Base-by-base conservation (phyloP, 352 stramenopile species). In the Globisporangium camurandrum region DNA sequence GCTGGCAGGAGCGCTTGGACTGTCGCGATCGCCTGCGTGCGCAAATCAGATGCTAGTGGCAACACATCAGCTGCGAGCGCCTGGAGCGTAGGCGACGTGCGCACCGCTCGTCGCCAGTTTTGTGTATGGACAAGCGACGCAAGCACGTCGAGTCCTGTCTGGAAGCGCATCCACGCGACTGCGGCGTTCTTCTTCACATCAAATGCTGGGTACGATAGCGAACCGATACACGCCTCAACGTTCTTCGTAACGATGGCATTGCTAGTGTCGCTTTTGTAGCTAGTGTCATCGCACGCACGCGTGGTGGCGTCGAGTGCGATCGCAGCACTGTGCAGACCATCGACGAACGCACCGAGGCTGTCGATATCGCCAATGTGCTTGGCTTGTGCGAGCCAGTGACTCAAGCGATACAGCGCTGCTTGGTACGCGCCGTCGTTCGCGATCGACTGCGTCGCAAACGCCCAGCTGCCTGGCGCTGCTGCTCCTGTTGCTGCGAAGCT, bases 361-460 rank as follows among this genome's bases (percentile, higher is more conserved):
- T 50, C 52, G 26, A 70, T 43, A 10, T 51, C 53, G 14, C 62
- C 44, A 9, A 73, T 52, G 0, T 28, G 46, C 50, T 62, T 62
- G 0, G 51, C 56, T 46, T 58, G 37, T 1, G 62, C 36, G n/a
- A 85, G 47, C 69, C 64, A 77, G 47, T 79, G 60, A 9, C 66
- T 62, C 19, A 83, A 57, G 14, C 59, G 44, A 20, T 67, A 69
- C 9, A 85, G 51, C 4, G 49, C 62, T 4, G 47, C 39, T 54
- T 85, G 73, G 45, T 85, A 85, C n/a, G 64, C 56, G 6, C 57
- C 67, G 36, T 84, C 74, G 37, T 77, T 66, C n/a, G 49, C 49
- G 49, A 86, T 82, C 5, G 64, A 71, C 16, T 64, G 51, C 2
- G 63, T 62, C 14, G 62, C 74, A 59, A 82, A 82, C 37, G 81